Evolutionary conservation across 805 yeast species (phyloP).

Genomic region (Sungouiozyma ichnusensis): DNA sequence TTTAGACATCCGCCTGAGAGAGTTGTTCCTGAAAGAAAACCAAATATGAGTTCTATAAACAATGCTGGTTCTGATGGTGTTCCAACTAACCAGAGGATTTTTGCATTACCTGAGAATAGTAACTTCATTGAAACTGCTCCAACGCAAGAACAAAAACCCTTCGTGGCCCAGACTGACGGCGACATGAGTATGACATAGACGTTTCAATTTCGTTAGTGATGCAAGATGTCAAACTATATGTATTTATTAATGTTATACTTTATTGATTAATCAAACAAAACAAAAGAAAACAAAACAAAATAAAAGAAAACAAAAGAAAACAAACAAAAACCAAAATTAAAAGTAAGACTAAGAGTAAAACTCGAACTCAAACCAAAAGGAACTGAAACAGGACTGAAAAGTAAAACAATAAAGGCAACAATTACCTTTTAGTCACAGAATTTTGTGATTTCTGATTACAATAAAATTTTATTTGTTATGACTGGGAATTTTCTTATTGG

Average conservation of each 20-base stretch:
- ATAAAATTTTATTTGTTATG: too few species aligned
- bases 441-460: too few species aligned
- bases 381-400: too few species aligned
- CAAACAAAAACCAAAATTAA: neutral
- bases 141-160: slow-evolving; percentile 30
- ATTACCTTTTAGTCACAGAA: too few species aligned
- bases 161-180: slow-evolving; percentile 13
- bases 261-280: slow-evolving; percentile 4
- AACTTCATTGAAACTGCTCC: slow-evolving; percentile 56
- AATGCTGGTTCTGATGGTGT: slow-evolving; percentile 8
- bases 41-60: slow-evolving; percentile 7
- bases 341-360: neutral
- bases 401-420: too few species aligned
- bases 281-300: slow-evolving; percentile 4
- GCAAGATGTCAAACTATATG: neutral
- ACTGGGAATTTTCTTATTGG: too few species aligned
- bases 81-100: slow-evolving; percentile 49
- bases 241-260: slow-evolving; percentile 1
- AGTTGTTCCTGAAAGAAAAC: slow-evolving; percentile 20
- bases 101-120: slow-evolving; percentile 69
- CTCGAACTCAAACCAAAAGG: neutral
- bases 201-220: neutral
- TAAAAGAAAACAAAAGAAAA: slow-evolving; percentile 3
- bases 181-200: slow-evolving; percentile 22
- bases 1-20: slow-evolving; percentile 80